A percentile compares a stretch with the other conserved stretches of the same genome.
Evolutionary conservation across 345 rosid species (phyloP).

Genomic region (Aegle marmelos): DNA sequence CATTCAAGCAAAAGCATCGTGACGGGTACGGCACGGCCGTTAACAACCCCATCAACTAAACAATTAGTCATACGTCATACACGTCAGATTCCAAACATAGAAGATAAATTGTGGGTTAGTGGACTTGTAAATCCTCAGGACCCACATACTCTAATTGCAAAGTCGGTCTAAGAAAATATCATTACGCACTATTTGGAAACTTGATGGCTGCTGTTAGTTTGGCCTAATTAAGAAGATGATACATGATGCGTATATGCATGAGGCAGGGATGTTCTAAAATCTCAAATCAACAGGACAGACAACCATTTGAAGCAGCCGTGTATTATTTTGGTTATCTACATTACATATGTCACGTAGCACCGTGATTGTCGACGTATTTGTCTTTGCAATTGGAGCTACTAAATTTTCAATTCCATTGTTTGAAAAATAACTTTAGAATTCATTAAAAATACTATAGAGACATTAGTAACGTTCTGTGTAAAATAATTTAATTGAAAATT

Average conservation of each 20-base stretch:
- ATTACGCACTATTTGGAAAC: background rate
- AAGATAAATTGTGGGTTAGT: background rate
- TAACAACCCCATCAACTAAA: background rate
- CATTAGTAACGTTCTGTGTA: too few species aligned
- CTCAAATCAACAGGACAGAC: background rate
- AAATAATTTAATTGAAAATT: too few species aligned
- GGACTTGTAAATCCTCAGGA: background rate
- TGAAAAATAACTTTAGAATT: too few species aligned
- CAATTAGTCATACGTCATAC: background rate
- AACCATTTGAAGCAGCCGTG: background rate
- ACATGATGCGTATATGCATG: too few species aligned
- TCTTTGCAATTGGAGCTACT: too few species aligned
- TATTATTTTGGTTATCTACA: too few species aligned
- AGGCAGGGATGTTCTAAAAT: too few species aligned
- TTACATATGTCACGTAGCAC: too few species aligned
- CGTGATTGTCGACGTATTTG: too few species aligned
- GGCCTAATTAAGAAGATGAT: background rate
- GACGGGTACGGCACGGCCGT: slow-evolving; percentile 20
- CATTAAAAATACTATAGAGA: too few species aligned
- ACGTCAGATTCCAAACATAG: background rate
- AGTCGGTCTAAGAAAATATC: background rate
- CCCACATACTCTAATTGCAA: background rate
- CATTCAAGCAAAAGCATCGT: background rate
- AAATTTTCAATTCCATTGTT: too few species aligned
- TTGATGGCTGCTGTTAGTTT: background rate